Evolutionary conservation across 2,329 filamentous ascomycete species (phyloP).

Genomic region (Chalara sp.): DNA sequence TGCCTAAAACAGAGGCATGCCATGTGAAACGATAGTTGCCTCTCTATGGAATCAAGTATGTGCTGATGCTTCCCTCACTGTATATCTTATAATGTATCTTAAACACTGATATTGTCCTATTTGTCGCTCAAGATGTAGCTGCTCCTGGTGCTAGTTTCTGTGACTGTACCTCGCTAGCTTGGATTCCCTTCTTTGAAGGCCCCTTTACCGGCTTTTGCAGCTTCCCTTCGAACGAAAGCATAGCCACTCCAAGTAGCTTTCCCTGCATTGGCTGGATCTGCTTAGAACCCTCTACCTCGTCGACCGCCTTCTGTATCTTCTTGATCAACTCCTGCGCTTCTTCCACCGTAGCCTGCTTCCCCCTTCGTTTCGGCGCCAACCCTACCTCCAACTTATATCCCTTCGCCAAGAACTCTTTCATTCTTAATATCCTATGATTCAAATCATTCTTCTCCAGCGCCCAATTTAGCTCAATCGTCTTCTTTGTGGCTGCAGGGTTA

Average conservation of each 20-base stretch:
- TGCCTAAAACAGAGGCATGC: too few relatives aligned
- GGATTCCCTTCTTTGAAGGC: neutral
- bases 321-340: constrained; percentile 55
- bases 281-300: constrained; percentile 30
- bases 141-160: too few relatives aligned
- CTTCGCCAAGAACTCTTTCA: constrained; percentile 64
- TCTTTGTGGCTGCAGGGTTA: constrained; percentile 38
- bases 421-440: constrained; percentile 59
- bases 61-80: too few relatives aligned
- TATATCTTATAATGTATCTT: too few relatives aligned
- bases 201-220: constrained; percentile 1
- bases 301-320: constrained; percentile 35
- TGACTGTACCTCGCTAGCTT: too few relatives aligned
- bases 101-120: too few relatives aligned
- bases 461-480: constrained; percentile 89
- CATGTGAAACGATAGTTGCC: too few relatives aligned
- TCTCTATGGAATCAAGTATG: too few relatives aligned
- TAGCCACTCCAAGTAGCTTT: constrained; percentile 35
- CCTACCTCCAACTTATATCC: constrained; percentile 70
- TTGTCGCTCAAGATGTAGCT: too few relatives aligned
- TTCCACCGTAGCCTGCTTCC: constrained; percentile 49
- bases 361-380: constrained; percentile 60
- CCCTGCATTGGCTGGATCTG: constrained; percentile 41
- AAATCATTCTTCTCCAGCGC: constrained; percentile 73
- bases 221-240: constrained; percentile 37